Base-by-base conservation (phyloP, 2,329 filamentous ascomycete genomes). In the Aspergillus hortae region DNA sequence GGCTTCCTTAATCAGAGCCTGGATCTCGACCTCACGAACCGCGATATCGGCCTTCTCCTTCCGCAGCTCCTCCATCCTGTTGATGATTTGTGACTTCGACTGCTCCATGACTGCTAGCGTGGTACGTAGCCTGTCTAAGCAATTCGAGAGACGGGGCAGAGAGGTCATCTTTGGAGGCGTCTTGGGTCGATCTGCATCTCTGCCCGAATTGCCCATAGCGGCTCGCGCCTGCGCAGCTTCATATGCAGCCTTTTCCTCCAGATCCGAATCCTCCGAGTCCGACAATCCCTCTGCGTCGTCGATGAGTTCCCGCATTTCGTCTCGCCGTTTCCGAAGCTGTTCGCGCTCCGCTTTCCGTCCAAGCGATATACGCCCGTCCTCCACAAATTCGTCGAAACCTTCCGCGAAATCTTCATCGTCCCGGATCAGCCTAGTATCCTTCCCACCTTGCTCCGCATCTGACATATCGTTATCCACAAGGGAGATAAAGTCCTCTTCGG, bases 361-460 rank as follows among this genome's bases (percentile, higher is more conserved):
- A 0, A 96, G 77, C 1, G 89, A 83, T 9, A 96, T 82, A 6
- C 84, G 83, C 7, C 89, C 90, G 65, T 96, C 90, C 38, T 94
- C 89, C 7, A 94, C 89, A 62, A 89, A 96, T 49, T 92, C 87
- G 54, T 97, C 92, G 61, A 95, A 97, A 0, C 91, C 92, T 73
- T 97, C 94, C 35, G 89, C 89, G 0, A 96, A 81, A 64, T 97
- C 90, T 67, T 97, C 92, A 61, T 97, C 92, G 32, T 96, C 91
- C 40, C 80, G 82, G 5, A 91, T 81, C 2, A 97, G 80, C 1
- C 92, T 82, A 5, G 87, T 88, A 55, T 91, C 81, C 32, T 83
- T 81, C 58, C 87, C 84, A 61, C 86, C 83, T 57, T 83, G 84
- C 61, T 84, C 83, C 15, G 75, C 73, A 47, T 77, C 74, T 2